phyloP scores from a whole-genome alignment of 768 basidiomycete genomes.

The Suillus placidus region DNA sequence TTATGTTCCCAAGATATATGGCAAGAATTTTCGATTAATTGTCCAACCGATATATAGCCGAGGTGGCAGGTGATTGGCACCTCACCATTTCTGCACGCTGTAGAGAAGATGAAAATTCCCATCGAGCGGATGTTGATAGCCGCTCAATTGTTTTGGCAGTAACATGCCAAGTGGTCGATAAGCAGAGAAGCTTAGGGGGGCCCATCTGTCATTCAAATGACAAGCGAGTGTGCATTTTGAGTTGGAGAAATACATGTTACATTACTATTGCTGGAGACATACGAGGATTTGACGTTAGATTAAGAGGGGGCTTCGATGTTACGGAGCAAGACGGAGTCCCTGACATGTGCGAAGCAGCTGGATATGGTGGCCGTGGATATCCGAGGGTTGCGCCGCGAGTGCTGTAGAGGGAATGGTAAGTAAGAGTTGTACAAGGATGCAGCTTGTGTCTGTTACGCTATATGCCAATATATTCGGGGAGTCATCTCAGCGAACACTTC shows the following conservation, averaged over 20 bases:
- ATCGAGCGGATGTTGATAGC: conserved; percentile 4
- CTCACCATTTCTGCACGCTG: neutral
- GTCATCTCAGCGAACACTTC: conserved; percentile 24
- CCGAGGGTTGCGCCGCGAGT: conserved; percentile 4
- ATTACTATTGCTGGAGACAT: neutral
- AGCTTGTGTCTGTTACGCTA: no score
- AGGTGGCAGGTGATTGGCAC: conserved; percentile 6
- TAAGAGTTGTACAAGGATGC: no score
- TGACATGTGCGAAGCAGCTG: conserved; percentile 18
- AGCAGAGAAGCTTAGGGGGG: neutral
- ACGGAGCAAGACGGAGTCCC: conserved; percentile 21
- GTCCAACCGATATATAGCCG: conserved; percentile 6
- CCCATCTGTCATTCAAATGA: neutral
- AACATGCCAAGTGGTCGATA: neutral
- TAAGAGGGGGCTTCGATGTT: neutral
- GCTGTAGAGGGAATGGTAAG: no score
- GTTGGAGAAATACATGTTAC: neutral
- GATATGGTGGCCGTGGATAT: conserved; percentile 13
- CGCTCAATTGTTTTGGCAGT: conserved; percentile 1
- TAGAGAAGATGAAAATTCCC: neutral
- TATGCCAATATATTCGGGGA: conserved; percentile 1
- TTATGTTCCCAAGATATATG: conserved; percentile 2
- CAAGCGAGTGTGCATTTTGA: no score
- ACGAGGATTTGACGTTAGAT: neutral
- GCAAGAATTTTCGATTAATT: conserved; percentile 11